Evolutionary conservation across 257 asterid species (phyloP), one percentile per base, ranked within the genome.

Genomic region (Euphrasia confusa): DNA sequence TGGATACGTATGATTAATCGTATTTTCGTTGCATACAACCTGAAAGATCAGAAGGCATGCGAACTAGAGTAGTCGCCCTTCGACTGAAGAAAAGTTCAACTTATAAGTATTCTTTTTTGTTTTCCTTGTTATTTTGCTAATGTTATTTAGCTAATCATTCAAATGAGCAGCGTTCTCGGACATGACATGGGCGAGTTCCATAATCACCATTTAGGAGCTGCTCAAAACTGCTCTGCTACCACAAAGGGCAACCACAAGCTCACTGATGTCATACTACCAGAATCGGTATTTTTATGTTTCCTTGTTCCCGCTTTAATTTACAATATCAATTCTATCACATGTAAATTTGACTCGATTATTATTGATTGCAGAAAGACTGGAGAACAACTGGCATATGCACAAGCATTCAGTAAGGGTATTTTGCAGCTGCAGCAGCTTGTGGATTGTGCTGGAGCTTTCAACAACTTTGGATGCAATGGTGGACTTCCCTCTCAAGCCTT

Each of bases 381-480:
- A 87, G 96, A 80, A 65, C 75, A 75, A 53, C 71, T 77, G 95
- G 97, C 99, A 54, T 93, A 87, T 71, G 39, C 88, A 3, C 99
- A 93, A 76, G 94, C 94, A 70, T 81, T 73, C 59, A 90, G 94
- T 27, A 87, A 79, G 79, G 69, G 67, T 57, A 81, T 89, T 71
- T 89, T n/a, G n/a, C n/a, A n/a, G n/a, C 96, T 62, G 86, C 97
- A 93, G 82, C 96, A 93, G 87, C 96, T 93, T 54, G 99, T 93
- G 71, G 99, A 93, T 60, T 93, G 97, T 70, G 99, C 99, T 39
- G 94, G 90, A 69, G 81, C 78, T 44, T 93, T 93, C 77, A 89
- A 89, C 79, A 93, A 93, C 80, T 83, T 79, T 70, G 97, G 99
- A 40, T 93, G 99, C 90, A 72, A 75, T 17, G 99, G 95, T 18